These are phyloP conservation scores for Grosmannia huntii DNA, from an alignment of 2,329 filamentous ascomycete species.

Conservation along the genomic window DNA sequence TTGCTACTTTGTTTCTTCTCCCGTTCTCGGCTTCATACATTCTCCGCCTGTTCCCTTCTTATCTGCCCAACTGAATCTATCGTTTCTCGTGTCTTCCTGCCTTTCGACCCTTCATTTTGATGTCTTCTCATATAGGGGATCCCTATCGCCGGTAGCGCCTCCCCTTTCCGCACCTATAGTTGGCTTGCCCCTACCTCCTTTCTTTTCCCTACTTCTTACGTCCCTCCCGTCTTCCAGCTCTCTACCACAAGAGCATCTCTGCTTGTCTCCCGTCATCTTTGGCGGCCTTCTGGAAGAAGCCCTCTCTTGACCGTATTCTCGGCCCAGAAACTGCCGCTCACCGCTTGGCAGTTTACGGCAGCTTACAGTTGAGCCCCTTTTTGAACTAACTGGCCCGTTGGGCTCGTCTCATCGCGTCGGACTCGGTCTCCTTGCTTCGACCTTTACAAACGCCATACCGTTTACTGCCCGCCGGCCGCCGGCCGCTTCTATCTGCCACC, in stretches of 20 bases:
- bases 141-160: constrained; percentile 12
- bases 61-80: neutral
- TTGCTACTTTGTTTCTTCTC: neutral
- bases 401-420: neutral
- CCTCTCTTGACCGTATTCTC: neutral
- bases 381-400: neutral
- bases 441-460: neutral
- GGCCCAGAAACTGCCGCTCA: neutral
- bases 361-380: neutral
- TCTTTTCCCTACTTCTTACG: constrained; percentile 3
- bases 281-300: neutral
- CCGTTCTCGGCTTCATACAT: neutral
- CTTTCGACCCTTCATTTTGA: constrained; percentile 1
- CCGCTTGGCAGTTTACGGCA: constrained; percentile 1
- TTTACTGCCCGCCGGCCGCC: constrained; percentile 4
- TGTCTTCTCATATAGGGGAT: constrained; percentile 11
- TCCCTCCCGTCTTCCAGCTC: neutral
- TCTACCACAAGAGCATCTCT: neutral
- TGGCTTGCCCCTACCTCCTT: constrained; percentile 12
- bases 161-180: constrained; percentile 7
- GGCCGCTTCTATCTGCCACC: constrained; percentile 14
- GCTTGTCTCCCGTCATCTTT: neutral
- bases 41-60: neutral
- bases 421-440: neutral
- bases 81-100: neutral